These are phyloP conservation scores for Aphanoascus verrucosus DNA, from an alignment of 2,329 filamentous ascomycete species.

Conservation along the genomic window DNA sequence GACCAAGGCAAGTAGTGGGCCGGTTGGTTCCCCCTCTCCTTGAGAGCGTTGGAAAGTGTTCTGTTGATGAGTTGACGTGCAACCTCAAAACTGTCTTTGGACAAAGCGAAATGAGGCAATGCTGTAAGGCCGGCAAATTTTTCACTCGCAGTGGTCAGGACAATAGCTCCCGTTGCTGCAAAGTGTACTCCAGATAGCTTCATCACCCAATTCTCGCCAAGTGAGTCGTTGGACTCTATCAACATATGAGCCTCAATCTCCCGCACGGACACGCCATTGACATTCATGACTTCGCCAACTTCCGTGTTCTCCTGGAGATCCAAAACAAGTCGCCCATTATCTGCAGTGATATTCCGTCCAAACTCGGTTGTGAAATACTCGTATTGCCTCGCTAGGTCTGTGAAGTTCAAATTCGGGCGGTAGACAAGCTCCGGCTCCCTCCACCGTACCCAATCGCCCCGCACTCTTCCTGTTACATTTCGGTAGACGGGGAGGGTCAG, in stretches of 20 bases:
- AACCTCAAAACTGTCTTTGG: conserved; percentile 44
- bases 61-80: conserved; percentile 58
- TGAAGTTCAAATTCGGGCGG: conserved; percentile 51
- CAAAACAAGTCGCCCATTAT: conserved; percentile 57
- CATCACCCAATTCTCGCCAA: conserved; percentile 68
- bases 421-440: conserved; percentile 33
- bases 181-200: conserved; percentile 77
- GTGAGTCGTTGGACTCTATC: conserved; percentile 59
- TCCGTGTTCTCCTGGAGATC: conserved; percentile 50
- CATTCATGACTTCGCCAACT: conserved; percentile 27
- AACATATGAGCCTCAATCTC: conserved; percentile 60
- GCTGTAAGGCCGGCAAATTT: conserved; percentile 90
- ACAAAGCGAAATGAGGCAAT: conserved; percentile 69
- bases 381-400: conserved; percentile 52
- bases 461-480: conserved; percentile 66
- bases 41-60: conserved; percentile 57
- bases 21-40: conserved; percentile 49
- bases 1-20: conserved; percentile 61
- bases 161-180: conserved; percentile 63
- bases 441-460: conserved; percentile 62
- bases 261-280: conserved; percentile 48
- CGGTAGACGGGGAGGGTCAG: conserved; percentile 53
- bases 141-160: conserved; percentile 82
- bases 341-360: conserved; percentile 70
- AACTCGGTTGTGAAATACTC: conserved; percentile 59